phyloP scores from a whole-genome alignment of 305 asterid genomes.

The Solanum hybrid region DNA sequence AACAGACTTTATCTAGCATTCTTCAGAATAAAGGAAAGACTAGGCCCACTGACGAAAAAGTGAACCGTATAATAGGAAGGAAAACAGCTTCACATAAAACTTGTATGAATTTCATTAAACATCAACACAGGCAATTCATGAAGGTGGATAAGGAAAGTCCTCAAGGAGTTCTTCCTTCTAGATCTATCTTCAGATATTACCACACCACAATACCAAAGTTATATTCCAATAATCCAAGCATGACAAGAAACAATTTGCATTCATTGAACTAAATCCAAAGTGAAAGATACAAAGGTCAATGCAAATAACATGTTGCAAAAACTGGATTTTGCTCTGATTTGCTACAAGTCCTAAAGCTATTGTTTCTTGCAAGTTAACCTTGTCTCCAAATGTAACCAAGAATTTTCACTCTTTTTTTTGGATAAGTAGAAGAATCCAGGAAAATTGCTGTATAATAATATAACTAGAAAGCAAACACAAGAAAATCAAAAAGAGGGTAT shows the following conservation, averaged over 20 bases:
- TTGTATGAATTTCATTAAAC: neutral
- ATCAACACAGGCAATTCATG: neutral
- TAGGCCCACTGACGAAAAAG: neutral
- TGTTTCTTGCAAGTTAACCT: neutral
- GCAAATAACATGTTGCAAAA: neutral
- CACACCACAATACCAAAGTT: neutral
- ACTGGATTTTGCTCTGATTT: neutral
- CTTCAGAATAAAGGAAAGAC: neutral
- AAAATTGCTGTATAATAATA: neutral
- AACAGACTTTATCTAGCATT: neutral
- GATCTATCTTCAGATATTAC: neutral
- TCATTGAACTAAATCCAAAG: neutral
- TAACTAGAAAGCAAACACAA: neutral
- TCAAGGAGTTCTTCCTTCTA: neutral
- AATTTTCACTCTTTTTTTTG: neutral
- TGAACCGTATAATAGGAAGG: neutral
- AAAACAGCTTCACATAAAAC: neutral
- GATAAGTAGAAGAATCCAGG: neutral
- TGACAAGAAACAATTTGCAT: neutral
- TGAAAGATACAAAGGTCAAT: neutral
- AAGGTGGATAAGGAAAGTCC: neutral
- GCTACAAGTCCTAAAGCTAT: neutral
- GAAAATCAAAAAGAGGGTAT: neutral
- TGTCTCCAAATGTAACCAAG: neutral
- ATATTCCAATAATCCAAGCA: neutral